Evolutionary conservation across 345 rosid genomes (phyloP).

Genomic region (Lumnitzera racemosa): DNA sequence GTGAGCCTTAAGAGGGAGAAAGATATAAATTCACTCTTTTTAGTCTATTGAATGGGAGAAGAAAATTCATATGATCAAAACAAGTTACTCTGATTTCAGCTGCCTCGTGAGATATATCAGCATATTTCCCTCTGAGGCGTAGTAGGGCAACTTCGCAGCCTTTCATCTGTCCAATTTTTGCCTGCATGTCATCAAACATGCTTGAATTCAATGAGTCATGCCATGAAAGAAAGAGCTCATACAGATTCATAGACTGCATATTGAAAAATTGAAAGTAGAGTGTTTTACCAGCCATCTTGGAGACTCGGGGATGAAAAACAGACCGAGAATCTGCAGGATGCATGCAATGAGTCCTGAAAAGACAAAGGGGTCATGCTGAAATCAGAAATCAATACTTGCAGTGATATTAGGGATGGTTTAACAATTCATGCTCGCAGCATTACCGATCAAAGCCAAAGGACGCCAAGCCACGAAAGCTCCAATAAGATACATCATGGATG

Average conservation of each 20-base stretch:
- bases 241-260: too few species aligned
- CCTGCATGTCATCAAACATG: constrained; percentile 20
- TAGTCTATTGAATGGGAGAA: too few species aligned
- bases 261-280: not conserved
- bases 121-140: constrained; percentile 24
- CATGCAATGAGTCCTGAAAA: constrained; percentile 40
- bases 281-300: constrained; percentile 52
- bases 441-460: constrained; percentile 62
- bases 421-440: not conserved
- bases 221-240: too few species aligned
- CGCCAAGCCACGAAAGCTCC: constrained; percentile 68
- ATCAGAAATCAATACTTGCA: not conserved
- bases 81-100: constrained; percentile 31
- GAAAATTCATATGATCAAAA: not conserved
- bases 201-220: too few species aligned
- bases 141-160: constrained; percentile 25
- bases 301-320: constrained; percentile 43
- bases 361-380: not conserved
- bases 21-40: too few species aligned
- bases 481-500: constrained; percentile 48
- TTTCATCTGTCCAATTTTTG: constrained; percentile 22
- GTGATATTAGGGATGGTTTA: not conserved
- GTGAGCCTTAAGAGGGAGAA: not conserved
- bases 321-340: constrained; percentile 25
- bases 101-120: constrained; percentile 37